Percentiles rank a stretch among this genome's conserved stretches.
These are phyloP conservation scores for Monosporascus cannonballus DNA, from an alignment of 2,329 filamentous ascomycete genomes.

Conservation along the genomic window DNA sequence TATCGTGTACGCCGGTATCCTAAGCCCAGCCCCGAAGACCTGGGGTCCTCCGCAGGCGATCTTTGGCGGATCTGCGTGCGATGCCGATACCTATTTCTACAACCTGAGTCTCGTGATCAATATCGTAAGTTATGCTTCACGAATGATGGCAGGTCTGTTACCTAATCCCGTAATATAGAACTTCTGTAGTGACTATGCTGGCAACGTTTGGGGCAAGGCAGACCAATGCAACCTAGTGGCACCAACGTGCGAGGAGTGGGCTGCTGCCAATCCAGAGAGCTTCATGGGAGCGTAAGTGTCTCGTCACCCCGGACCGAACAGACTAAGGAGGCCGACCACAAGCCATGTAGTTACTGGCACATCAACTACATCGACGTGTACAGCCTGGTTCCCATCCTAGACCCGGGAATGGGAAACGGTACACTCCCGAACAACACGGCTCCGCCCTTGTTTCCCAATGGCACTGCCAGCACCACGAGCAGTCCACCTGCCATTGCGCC, in stretches of 20 bases:
- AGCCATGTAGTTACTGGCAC: slow-evolving; percentile 38
- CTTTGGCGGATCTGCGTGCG: slow-evolving; percentile 60
- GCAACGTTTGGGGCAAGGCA: slow-evolving; percentile 33
- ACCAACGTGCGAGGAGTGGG: slow-evolving; percentile 39
- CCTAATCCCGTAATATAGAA: slow-evolving; percentile 32
- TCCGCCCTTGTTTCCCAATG: background rate
- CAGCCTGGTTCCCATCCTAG: slow-evolving; percentile 6
- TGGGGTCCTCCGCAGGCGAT: slow-evolving; percentile 67
- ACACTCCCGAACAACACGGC: slow-evolving; percentile 5
- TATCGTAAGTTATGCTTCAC: slow-evolving; percentile 35
- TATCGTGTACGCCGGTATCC: slow-evolving; percentile 42
- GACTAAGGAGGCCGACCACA: background rate
- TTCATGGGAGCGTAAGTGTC: slow-evolving; percentile 32
- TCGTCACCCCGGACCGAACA: background rate
- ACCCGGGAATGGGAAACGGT: background rate
- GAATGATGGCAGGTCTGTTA: background rate
- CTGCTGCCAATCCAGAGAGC: slow-evolving; percentile 37
- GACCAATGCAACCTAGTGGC: slow-evolving; percentile 35
- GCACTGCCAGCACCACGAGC: slow-evolving; percentile 4
- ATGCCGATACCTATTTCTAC: slow-evolving; percentile 60
- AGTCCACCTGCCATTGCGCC: background rate
- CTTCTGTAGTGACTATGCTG: slow-evolving; percentile 75
- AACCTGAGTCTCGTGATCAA: slow-evolving; percentile 69
- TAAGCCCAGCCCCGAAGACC: slow-evolving; percentile 51
- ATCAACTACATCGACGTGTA: slow-evolving; percentile 50